Conservation (phyloP, 192 early-diverging fungal genomes). For the Backusella australiensis region DNA sequence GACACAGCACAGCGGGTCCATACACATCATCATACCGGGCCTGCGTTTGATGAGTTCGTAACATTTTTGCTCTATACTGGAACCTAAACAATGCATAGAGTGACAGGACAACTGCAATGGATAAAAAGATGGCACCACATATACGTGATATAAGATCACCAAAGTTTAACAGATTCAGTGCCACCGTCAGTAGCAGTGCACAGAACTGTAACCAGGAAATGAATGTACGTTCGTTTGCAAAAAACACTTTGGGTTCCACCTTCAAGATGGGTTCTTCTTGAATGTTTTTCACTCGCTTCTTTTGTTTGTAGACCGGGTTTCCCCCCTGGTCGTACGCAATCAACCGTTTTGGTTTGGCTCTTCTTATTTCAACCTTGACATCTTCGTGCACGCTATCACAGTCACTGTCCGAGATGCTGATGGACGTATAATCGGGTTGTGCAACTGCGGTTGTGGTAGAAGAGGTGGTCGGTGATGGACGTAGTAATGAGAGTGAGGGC, state of each 20-base stretch:
- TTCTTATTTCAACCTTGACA: background rate
- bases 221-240: slow-evolving; percentile 90
- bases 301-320: background rate
- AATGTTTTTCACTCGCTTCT: background rate
- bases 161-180: slow-evolving; percentile 74
- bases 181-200: slow-evolving; percentile 63
- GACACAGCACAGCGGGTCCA: slow-evolving; percentile 70
- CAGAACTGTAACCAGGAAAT: slow-evolving; percentile 81
- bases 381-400: background rate
- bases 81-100: slow-evolving; percentile 24
- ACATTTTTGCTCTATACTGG: slow-evolving; percentile 35
- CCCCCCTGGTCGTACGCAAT: background rate
- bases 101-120: slow-evolving; percentile 12
- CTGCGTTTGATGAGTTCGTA: slow-evolving; percentile 36
- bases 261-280: slow-evolving; percentile 36
- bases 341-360: background rate
- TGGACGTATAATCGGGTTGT: background rate
- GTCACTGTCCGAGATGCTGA: background rate
- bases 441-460: background rate
- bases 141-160: slow-evolving; percentile 52
- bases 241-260: slow-evolving; percentile 84
- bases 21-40: slow-evolving; percentile 67
- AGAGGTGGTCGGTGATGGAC: background rate
- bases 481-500: background rate
- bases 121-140: slow-evolving; percentile 54